Conservation (phyloP, 139 green algal species). For the Chlorella vulgaris region DNA sequence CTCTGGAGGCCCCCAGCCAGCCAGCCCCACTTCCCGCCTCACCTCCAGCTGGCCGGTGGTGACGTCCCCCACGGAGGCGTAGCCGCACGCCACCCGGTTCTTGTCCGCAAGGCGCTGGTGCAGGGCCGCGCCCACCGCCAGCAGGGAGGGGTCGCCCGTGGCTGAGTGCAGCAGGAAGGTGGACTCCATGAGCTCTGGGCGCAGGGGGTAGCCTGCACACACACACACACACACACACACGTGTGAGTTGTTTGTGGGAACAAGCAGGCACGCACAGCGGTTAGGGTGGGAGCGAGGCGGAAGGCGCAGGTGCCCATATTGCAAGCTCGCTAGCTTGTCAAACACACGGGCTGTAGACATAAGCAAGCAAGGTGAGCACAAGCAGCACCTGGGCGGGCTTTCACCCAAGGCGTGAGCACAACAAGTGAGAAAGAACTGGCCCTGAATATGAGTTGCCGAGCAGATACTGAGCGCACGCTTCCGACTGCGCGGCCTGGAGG, state of each 20-base stretch:
- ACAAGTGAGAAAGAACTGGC: no score
- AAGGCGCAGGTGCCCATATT: background rate
- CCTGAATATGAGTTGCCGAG: no score
- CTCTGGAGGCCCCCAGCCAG: no score
- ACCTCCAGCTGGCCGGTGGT: slow-evolving; percentile 52
- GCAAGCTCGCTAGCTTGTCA: background rate
- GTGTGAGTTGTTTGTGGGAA: background rate
- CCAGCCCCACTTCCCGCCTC: background rate
- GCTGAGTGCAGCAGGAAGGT: slow-evolving; percentile 85
- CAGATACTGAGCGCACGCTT: no score
- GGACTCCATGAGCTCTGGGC: slow-evolving; percentile 92
- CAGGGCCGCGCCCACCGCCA: slow-evolving; percentile 41
- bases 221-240: no score
- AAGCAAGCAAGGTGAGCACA: background rate
- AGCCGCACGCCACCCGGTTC: slow-evolving; percentile 64
- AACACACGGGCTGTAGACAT: no score
- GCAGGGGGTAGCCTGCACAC: slow-evolving; percentile 59
- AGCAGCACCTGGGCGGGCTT: no score
- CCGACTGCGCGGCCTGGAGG: no score
- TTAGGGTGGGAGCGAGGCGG: no score
- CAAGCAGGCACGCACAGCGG: background rate
- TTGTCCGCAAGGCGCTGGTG: slow-evolving; percentile 51
- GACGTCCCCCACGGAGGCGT: slow-evolving; percentile 66
- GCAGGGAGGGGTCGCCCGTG: slow-evolving; percentile 20
- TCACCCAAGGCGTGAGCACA: no score